Conservation (phyloP, 352 stramenopile genomes). For the Elongisporangium senticosum region DNA sequence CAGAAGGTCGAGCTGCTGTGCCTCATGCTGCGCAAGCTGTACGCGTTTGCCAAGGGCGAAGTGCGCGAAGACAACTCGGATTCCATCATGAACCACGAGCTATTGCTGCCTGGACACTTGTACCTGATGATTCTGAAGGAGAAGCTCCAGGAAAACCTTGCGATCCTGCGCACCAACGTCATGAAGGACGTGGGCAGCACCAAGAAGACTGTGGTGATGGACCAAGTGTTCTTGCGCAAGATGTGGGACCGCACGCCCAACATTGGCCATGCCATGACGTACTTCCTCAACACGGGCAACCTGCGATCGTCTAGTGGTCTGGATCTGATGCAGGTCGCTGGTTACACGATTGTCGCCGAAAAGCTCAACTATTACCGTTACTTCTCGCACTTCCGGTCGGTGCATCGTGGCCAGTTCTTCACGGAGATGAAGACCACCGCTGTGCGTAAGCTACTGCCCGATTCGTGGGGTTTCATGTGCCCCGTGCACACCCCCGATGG, state of each 20-base stretch:
- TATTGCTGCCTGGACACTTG: conserved; percentile 95
- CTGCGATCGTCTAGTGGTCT: conserved; percentile 95
- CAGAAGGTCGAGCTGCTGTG: conserved; percentile 93
- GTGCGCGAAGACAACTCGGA: conserved; percentile 97
- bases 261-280: conserved; percentile 94
- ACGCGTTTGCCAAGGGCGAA: conserved; percentile 93
- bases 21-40: conserved; percentile 98
- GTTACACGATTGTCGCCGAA: conserved; percentile 99
- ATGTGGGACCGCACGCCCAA: conserved; percentile 87
- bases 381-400: conserved; percentile 98
- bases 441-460: conserved; percentile 97
- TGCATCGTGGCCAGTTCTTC: conserved; percentile 99
- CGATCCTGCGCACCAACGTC: conserved; percentile 66
- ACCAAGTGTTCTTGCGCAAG: conserved; percentile 91
- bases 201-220: conserved; percentile 64
- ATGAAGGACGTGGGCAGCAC: conserved; percentile 56
- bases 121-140: conserved; percentile 98
- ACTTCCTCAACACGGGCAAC: conserved; percentile 99
- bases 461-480: conserved; percentile 99
- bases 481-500: conserved; percentile 99
- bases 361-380: conserved; percentile 99
- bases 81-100: conserved; percentile 97
- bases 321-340: conserved; percentile 96
- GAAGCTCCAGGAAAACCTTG: conserved; percentile 95
- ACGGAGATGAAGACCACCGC: conserved; percentile 99